Evolutionary conservation across 176 grass and related monocot genomes (phyloP).

Genomic region (Otatea glauca): DNA sequence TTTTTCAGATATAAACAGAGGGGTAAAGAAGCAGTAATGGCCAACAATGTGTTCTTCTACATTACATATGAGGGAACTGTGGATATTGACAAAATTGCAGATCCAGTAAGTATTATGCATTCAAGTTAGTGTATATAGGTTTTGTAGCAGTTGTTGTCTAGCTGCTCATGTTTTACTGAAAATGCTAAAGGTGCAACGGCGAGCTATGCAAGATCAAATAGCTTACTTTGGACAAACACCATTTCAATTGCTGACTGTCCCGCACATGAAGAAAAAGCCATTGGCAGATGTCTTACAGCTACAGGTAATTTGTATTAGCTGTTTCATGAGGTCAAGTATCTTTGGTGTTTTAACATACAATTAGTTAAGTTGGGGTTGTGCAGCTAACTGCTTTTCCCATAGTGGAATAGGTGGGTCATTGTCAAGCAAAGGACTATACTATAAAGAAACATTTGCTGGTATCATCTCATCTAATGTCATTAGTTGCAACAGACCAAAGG

Average conservation of each 20-base stretch:
- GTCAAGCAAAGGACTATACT: constrained; percentile 15
- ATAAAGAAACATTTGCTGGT: background rate
- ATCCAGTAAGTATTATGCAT: constrained; percentile 73
- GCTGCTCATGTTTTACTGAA: constrained; percentile 48
- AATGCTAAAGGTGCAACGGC: constrained; percentile 72
- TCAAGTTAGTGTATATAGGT: constrained; percentile 24
- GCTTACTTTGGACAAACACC: constrained; percentile 99
- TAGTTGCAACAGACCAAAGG: background rate
- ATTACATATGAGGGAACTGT: constrained; percentile 99
- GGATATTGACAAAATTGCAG: constrained; percentile 92
- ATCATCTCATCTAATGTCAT: background rate
- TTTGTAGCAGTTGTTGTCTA: constrained; percentile 36
- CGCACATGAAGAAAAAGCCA: constrained; percentile 79
- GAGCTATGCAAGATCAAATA: constrained; percentile 97
- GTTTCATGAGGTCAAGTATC: constrained; percentile 9
- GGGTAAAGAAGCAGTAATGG: constrained; percentile 78
- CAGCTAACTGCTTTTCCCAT: constrained; percentile 32
- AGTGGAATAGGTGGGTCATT: constrained; percentile 2
- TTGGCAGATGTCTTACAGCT: constrained; percentile 83
- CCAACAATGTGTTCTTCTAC: constrained; percentile 99
- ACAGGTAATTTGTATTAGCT: constrained; percentile 68
- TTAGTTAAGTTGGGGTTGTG: constrained; percentile 32
- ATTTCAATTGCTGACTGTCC: constrained; percentile 81
- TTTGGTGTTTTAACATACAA: constrained; percentile 12
- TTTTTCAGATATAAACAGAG: constrained; percentile 95